A percentile compares a stretch with the other conserved stretches of the same genome.
These are phyloP conservation scores for Deuterostichococcus epilithicus DNA, from an alignment of 139 green algal genomes.

Conservation along the genomic window DNA sequence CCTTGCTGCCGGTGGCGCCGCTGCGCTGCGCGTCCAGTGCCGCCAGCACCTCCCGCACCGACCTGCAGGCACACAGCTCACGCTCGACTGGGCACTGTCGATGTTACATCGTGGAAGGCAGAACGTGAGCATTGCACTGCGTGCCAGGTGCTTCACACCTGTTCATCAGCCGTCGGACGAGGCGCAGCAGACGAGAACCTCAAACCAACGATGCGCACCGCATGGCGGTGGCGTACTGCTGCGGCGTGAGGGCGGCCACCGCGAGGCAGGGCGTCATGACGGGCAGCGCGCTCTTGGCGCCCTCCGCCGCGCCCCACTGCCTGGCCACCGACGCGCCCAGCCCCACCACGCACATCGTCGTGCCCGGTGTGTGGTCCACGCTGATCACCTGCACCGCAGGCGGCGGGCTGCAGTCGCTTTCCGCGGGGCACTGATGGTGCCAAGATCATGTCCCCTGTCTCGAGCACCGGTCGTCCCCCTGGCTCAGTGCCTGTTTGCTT, in stretches of 20 bases:
- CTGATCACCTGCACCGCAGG: constrained; percentile 56
- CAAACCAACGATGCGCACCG: no score
- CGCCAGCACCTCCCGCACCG: constrained; percentile 21
- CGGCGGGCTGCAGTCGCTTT: background rate
- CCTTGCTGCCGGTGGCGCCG: background rate
- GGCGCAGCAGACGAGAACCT: no score
- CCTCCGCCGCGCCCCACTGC: constrained; percentile 44
- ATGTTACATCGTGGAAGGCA: no score
- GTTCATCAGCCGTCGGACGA: no score
- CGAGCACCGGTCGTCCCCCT: background rate
- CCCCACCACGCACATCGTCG: constrained; percentile 58
- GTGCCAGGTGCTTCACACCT: no score
- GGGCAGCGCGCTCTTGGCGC: constrained; percentile 55
- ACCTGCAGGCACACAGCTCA: background rate
- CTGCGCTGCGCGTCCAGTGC: background rate
- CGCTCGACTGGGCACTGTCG: no score
- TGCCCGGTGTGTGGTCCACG: constrained; percentile 66
- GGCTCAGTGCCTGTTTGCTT: background rate
- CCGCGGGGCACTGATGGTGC: background rate
- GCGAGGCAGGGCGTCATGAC: constrained; percentile 60
- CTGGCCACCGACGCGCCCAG: constrained; percentile 54
- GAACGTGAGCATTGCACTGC: no score
- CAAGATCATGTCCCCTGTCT: background rate
- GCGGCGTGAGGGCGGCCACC: constrained; percentile 26
- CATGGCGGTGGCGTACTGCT: constrained; percentile 40